Evolutionary conservation across 2,329 filamentous ascomycete genomes (phyloP), one percentile per base, ranked within the genome.

Genomic region (Nannizziopsis arthrosporioides): DNA sequence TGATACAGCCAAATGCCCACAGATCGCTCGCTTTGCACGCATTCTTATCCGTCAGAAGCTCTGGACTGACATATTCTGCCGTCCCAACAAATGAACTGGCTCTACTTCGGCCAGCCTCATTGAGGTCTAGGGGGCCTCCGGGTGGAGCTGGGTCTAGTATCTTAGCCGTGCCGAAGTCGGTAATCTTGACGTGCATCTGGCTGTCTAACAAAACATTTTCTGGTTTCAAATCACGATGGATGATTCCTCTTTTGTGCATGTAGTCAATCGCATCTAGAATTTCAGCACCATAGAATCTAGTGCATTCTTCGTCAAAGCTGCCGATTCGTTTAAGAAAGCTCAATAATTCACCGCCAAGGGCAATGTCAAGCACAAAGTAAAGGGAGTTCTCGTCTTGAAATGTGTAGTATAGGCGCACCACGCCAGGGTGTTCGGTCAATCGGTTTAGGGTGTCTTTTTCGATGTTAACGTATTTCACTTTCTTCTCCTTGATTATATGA

Each of bases 381-480:
- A 98, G 73, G 2, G 89, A 96, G 17, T 84, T 78, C 63, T 96
- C 90, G 66, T 98, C 92, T 65, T 98, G 92, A 61, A 98, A 98
- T 1, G 92, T 98, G 68, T 98, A 98, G 68, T 96, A 98, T 38
- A 98, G 75, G 53, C 92, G 84, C 49, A 98, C 89, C 51, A 98
- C 90, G 15, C 92, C 92, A 5, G 92, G 92, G 61, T 98, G 92
- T 54, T 98, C 90, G 2, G 90, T 96, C 50, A 98, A 73, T 54
- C 92, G 82, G 63, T 98, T 98, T 48, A 98, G 73, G 0, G 92
- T 96, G 68, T 98, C 90, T 70, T 95, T 95, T 68, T 98, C 92
- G 59, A 98, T 98, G 68, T 96, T 98, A 67, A 98, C 92, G 62
- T 98, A 98, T 74, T 98, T 98, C 61, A 98, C 94, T 75, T 98